Conservation (phyloP, 768 basidiomycete species). For the Termitomyces sp. region DNA sequence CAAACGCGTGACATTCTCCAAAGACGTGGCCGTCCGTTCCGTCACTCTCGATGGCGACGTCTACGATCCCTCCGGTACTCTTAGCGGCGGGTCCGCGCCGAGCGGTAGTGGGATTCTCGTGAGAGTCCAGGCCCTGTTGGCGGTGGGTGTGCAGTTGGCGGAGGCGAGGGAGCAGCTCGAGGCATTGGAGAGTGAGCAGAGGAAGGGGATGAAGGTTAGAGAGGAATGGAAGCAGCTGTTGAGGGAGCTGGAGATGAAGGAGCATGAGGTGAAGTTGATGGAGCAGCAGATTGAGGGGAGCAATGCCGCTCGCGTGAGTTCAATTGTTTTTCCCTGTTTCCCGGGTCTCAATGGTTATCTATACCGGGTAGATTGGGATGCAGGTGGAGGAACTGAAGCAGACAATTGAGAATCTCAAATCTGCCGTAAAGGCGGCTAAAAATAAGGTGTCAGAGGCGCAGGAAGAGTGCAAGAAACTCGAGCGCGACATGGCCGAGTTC, state of each 20-base stretch:
- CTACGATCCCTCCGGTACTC: slow-evolving; percentile 93
- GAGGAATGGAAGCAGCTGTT: slow-evolving; percentile 58
- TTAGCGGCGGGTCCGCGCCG: slow-evolving; percentile 89
- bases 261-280: slow-evolving; percentile 79
- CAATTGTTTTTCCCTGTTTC: background rate
- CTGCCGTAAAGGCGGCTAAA: slow-evolving; percentile 60
- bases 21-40: slow-evolving; percentile 64
- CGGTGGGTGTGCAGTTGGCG: slow-evolving; percentile 56
- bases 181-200: slow-evolving; percentile 54
- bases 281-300: slow-evolving; percentile 85
- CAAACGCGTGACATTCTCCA: slow-evolving; percentile 81
- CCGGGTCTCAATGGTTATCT: background rate
- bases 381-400: slow-evolving; percentile 76
- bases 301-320: slow-evolving; percentile 80
- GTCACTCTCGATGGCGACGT: slow-evolving; percentile 95
- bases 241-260: slow-evolving; percentile 82
- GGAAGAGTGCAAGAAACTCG: slow-evolving; percentile 80
- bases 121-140: slow-evolving; percentile 78
- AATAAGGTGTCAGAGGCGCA: slow-evolving; percentile 75
- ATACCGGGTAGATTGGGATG: slow-evolving; percentile 58
- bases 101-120: slow-evolving; percentile 70
- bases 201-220: slow-evolving; percentile 44
- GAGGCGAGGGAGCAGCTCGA: slow-evolving; percentile 45
- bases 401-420: slow-evolving; percentile 54
- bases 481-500: slow-evolving; percentile 98